Conservation (phyloP, 768 basidiomycete genomes). For the Bullera alba region DNA sequence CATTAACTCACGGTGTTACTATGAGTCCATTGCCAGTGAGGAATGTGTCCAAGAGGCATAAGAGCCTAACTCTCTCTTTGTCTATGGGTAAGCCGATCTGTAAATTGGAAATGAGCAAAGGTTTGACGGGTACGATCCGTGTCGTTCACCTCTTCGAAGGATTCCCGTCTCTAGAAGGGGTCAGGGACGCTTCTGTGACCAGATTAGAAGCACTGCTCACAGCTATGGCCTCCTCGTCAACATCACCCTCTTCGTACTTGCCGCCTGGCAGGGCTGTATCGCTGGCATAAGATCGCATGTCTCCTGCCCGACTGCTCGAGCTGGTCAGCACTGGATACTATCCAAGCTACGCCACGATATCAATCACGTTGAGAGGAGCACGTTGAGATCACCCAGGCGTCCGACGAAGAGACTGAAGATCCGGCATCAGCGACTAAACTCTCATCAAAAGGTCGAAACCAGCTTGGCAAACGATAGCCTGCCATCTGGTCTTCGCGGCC, state of each 20-base stretch:
- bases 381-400: slow-evolving; percentile 72
- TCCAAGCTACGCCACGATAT: slow-evolving; percentile 2
- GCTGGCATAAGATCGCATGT: slow-evolving; percentile 68
- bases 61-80: slow-evolving; percentile 59
- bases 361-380: slow-evolving; percentile 55
- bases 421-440: background rate
- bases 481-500: too few species aligned
- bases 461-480: too few species aligned
- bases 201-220: slow-evolving; percentile 49
- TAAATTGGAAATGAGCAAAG: too few species aligned
- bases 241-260: slow-evolving; percentile 64
- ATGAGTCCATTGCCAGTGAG: slow-evolving; percentile 64
- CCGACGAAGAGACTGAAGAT: slow-evolving; percentile 68
- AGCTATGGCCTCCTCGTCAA: slow-evolving; percentile 68
- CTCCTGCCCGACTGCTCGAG: slow-evolving; percentile 61
- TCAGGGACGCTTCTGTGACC: slow-evolving; percentile 2
- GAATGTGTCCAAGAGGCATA: slow-evolving; percentile 74
- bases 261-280: slow-evolving; percentile 87
- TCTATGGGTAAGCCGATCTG: slow-evolving; percentile 80
- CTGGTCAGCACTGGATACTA: background rate
- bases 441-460: too few species aligned
- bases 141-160: slow-evolving; percentile 70
- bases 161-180: slow-evolving; percentile 63
- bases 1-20: slow-evolving; percentile 67
- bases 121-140: background rate